These are phyloP conservation scores for Sesbania bispinosa DNA, from an alignment of 306 rosid genomes.

Conservation along the genomic window DNA sequence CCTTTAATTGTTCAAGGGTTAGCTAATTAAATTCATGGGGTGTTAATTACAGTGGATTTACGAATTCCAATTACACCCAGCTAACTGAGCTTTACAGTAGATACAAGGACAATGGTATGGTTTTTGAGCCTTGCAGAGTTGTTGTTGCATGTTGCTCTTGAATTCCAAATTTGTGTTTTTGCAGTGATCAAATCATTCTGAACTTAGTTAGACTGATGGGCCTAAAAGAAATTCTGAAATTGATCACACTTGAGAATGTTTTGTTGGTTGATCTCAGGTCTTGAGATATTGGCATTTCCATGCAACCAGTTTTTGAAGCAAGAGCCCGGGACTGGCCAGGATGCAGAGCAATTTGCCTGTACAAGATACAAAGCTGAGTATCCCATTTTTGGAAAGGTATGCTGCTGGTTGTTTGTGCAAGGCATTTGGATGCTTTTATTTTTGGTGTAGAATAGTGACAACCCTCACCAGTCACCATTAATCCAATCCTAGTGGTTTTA, in stretches of 20 bases:
- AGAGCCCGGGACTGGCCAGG: conserved; percentile 69
- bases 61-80: conserved; percentile 75
- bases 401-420: not conserved
- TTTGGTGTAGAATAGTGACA: no score
- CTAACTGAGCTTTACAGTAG: conserved; percentile 63
- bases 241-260: not conserved
- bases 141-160: conserved; percentile 13
- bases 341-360: conserved; percentile 65
- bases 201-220: conserved; percentile 4
- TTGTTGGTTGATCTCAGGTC: conserved; percentile 45
- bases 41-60: conserved; percentile 52
- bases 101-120: conserved; percentile 68
- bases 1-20: conserved; percentile 7
- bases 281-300: conserved; percentile 89
- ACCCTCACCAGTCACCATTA: no score
- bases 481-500: no score
- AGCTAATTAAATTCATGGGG: not conserved
- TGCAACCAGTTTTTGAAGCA: conserved; percentile 83
- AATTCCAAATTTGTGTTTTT: conserved; percentile 5
- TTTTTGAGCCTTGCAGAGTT: not conserved
- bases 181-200: not conserved
- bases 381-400: conserved; percentile 84
- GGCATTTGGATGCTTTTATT: not conserved
- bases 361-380: conserved; percentile 81
- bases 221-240: not conserved